Base-by-base conservation (phyloP, 805 yeast species). In the Metschnikowia cubensis region DNA sequence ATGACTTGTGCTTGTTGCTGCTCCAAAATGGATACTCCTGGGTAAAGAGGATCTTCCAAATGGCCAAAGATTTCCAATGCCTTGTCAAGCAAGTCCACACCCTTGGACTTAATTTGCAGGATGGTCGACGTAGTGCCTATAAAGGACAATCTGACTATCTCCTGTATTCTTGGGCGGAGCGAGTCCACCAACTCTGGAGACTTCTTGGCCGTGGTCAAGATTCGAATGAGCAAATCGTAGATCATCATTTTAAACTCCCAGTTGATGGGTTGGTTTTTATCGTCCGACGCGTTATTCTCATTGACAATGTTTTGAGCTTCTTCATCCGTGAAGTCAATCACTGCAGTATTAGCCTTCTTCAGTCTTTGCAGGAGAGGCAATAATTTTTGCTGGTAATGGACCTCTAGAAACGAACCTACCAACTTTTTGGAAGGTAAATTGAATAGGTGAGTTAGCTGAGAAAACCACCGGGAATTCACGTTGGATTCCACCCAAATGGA, bases 1-100 rank as follows among this genome's bases (percentile, higher is more conserved):
- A 88, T 84, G 8, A 94, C 88, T 59, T 89, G 97, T 0, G 98
- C 98, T 60, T 94, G 97, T 60, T 87, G 96, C 66, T 91, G 97
- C 56, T 88, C 96, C 39, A 92, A 69, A 8, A 90, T 74, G 0
- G 92, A 79, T 14, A 79, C 78, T 3, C 83, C 82, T 0, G 88
- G 85, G 58, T 83, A 85, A 29, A 87, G 77, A 0, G 92, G 89
- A 62, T 87, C 96, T 10, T 73, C 77, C 44, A 82, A 66, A 22
- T 76, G 75, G 0, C 89, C 83, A 65, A 81, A 86, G 1, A 79
- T 68, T 7, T 72, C 75, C 31, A 94, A 71, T 1, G 87, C 74
- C 41, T 79, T 79, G 48, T 84, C 85, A 25, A 94, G 71, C 5
- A 92, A 69, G 14, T 73, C 71, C 31, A 92, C 70, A 0, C 97